Evolutionary conservation across 257 asterid species (phyloP).

Genomic region (Osmanthus fragrans): DNA sequence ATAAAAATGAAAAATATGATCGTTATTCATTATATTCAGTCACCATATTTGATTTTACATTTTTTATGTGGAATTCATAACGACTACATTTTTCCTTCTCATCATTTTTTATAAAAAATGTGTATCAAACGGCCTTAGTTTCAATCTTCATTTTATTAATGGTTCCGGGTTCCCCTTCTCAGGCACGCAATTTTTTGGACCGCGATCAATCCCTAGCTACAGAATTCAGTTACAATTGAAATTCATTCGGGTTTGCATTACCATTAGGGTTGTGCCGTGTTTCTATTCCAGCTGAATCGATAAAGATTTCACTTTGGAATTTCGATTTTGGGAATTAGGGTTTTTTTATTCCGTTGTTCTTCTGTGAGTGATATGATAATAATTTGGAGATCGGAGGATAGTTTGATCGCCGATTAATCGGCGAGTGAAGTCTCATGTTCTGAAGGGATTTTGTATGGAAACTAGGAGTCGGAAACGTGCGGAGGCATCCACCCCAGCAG

Average conservation of each 20-base stretch:
- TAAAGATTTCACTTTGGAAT: constrained; percentile 30
- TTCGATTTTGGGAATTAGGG: constrained; percentile 40
- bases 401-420: constrained; percentile 91
- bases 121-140: too few relatives aligned
- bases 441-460: constrained; percentile 94
- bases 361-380: constrained; percentile 39
- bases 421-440: constrained; percentile 62
- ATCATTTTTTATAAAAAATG: too few relatives aligned
- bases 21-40: too few relatives aligned
- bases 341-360: constrained; percentile 27
- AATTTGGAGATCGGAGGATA: constrained; percentile 40
- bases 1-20: too few relatives aligned
- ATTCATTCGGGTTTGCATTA: background rate
- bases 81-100: too few relatives aligned
- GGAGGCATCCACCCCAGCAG: constrained; percentile 99
- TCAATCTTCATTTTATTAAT: too few relatives aligned
- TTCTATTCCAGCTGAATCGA: background rate
- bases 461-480: constrained; percentile 99
- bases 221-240: background rate
- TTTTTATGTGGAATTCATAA: too few relatives aligned
- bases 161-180: too few relatives aligned
- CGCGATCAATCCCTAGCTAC: background rate
- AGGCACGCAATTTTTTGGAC: background rate
- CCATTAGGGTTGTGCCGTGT: constrained; percentile 21
- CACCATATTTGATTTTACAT: too few relatives aligned